These are phyloP conservation scores for Irpex sp. DNA, from an alignment of 1,284 basidiomycete genomes.

Conservation along the genomic window DNA sequence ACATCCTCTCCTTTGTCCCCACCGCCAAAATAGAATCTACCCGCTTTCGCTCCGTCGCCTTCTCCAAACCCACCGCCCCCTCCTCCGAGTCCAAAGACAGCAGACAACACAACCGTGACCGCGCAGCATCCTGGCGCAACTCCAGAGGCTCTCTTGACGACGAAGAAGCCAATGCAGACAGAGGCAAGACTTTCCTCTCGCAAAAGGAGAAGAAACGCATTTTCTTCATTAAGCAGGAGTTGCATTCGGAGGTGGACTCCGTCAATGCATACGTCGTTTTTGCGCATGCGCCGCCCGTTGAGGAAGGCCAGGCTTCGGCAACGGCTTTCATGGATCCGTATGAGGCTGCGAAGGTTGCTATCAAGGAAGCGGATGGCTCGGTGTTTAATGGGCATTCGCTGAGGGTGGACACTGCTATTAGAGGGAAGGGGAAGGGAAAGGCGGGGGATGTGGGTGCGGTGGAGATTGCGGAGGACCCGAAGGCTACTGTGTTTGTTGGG, in stretches of 20 bases:
- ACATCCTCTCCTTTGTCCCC: slow-evolving; percentile 69
- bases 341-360: slow-evolving; percentile 63
- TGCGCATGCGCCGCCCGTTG: slow-evolving; percentile 60
- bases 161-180: slow-evolving; percentile 32
- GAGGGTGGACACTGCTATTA: slow-evolving; percentile 67
- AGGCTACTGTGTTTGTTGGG: slow-evolving; percentile 86
- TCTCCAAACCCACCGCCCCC: slow-evolving; percentile 73
- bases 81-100: slow-evolving; percentile 37
- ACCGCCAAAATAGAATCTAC: slow-evolving; percentile 80
- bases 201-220: slow-evolving; percentile 90
- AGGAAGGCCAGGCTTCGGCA: slow-evolving; percentile 2
- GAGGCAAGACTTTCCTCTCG: slow-evolving; percentile 67
- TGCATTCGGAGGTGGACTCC: slow-evolving; percentile 68
- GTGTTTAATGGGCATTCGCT: slow-evolving; percentile 74
- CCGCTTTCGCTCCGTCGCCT: slow-evolving; percentile 89
- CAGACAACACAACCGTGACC: slow-evolving; percentile 52
- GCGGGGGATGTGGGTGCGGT: slow-evolving; percentile 27
- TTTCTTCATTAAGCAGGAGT: slow-evolving; percentile 90
- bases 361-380: slow-evolving; percentile 66
- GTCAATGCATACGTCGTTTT: slow-evolving; percentile 90
- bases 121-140: slow-evolving; percentile 67
- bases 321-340: slow-evolving; percentile 58
- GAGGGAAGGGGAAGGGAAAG: slow-evolving; percentile 21
- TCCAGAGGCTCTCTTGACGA: slow-evolving; percentile 34
- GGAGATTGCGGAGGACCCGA: slow-evolving; percentile 55